Conservation (phyloP, 2,329 filamentous ascomycete species). For the Fusarium pseudograminearum region DNA sequence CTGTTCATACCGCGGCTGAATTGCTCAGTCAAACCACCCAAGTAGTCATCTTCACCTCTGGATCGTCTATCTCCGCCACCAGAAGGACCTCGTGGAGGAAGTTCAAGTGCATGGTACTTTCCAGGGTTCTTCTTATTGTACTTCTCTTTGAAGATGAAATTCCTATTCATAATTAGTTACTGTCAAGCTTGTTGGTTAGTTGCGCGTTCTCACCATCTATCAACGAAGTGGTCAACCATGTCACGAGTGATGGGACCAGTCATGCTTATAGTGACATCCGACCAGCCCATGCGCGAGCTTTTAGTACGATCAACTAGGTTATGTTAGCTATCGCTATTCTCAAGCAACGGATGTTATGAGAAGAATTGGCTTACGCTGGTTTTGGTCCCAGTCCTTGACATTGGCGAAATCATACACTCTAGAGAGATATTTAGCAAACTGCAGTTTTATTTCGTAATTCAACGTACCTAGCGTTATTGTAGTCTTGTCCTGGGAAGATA, state of each 20-base stretch:
- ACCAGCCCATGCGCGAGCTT: slow-evolving; percentile 92
- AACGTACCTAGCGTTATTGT: slow-evolving; percentile 77
- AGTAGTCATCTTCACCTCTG: slow-evolving; percentile 49
- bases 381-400: slow-evolving; percentile 82
- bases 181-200: rapidly evolving
- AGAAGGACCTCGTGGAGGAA: slow-evolving; percentile 8
- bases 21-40: slow-evolving; percentile 60
- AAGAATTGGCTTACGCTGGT: slow-evolving; percentile 68
- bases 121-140: slow-evolving; percentile 68
- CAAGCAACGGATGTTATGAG: rapidly evolving
- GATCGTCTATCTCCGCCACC: slow-evolving; percentile 38
- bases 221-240: slow-evolving; percentile 81
- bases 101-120: slow-evolving; percentile 59
- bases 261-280: slow-evolving; percentile 83
- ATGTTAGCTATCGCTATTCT: not conserved
- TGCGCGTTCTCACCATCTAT: slow-evolving; percentile 72
- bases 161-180: slow-evolving; percentile 58
- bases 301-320: slow-evolving; percentile 76
- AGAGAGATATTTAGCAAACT: not conserved
- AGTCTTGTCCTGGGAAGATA: slow-evolving; percentile 90
- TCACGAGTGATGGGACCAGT: slow-evolving; percentile 80
- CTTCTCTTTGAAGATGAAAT: slow-evolving; percentile 88
- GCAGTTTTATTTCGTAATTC: rapidly evolving
- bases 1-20: slow-evolving; percentile 56
- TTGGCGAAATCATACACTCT: slow-evolving; percentile 83